Evolutionary conservation across 2,329 filamentous ascomycete species (phyloP).

Genomic region (Rutstroemia sp.): DNA sequence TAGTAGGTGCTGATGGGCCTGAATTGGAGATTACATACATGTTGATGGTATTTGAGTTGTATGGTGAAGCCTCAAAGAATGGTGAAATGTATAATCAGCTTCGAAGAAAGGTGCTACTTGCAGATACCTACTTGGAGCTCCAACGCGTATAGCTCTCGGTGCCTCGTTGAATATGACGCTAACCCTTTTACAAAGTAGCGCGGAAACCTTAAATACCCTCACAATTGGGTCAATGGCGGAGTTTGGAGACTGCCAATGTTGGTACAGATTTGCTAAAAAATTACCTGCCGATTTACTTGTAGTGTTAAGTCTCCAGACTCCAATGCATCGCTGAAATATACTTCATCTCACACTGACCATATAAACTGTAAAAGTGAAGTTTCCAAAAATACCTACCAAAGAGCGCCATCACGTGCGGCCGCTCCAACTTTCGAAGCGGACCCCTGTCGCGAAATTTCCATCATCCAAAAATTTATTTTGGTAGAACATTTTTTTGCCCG

Average conservation of each 20-base stretch:
- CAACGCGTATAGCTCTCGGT: constrained; percentile 27
- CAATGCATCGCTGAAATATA: too few species aligned
- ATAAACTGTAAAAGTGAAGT: too few species aligned
- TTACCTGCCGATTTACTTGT: too few species aligned
- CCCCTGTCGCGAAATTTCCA: constrained; percentile 12
- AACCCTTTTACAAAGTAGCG: constrained; percentile 6
- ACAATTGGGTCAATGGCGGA: neutral
- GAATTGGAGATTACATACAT: constrained; percentile 17
- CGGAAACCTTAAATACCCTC: neutral
- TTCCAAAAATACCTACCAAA: too few species aligned
- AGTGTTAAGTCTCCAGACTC: too few species aligned
- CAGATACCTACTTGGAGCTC: constrained; percentile 8
- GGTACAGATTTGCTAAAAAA: too few species aligned
- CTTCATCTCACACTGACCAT: too few species aligned
- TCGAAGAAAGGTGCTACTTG: constrained; percentile 7
- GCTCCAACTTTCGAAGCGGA: neutral
- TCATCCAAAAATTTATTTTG: constrained; percentile 12
- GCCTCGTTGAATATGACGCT: constrained; percentile 18
- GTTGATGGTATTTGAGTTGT: constrained; percentile 20
- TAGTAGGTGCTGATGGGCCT: constrained; percentile 7
- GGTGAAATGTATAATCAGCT: too few species aligned
- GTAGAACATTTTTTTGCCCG: constrained; percentile 8
- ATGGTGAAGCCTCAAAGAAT: constrained; percentile 17
- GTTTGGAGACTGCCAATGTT: too few species aligned
- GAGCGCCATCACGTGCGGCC: neutral